These are phyloP conservation scores for Amorphotheca resinae DNA, from an alignment of 495 filamentous ascomycete genomes.

Conservation along the genomic window DNA sequence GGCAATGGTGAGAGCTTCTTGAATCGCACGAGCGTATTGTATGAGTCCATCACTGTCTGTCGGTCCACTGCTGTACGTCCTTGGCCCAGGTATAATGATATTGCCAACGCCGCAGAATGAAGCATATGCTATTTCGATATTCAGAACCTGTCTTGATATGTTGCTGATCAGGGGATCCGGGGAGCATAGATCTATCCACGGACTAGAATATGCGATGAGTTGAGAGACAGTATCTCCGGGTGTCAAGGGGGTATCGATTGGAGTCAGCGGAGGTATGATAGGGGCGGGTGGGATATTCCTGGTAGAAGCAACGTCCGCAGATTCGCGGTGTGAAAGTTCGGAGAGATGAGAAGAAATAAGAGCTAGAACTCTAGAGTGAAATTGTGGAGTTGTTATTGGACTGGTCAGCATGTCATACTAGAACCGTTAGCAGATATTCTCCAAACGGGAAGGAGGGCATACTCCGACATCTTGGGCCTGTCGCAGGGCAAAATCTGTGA, in stretches of 20 bases:
- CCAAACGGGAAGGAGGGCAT: constrained; percentile 19
- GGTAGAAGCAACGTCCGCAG: constrained; percentile 19
- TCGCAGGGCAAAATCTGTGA: constrained; percentile 50
- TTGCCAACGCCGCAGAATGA: constrained; percentile 84
- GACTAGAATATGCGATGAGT: constrained; percentile 59
- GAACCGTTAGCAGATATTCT: constrained; percentile 7
- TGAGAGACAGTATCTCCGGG: constrained; percentile 61
- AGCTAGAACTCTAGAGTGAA: constrained; percentile 61
- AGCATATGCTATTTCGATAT: constrained; percentile 84
- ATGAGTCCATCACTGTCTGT: constrained; percentile 29
- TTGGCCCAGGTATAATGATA: constrained; percentile 67
- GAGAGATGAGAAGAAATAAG: constrained; percentile 47
- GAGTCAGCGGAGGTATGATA: constrained; percentile 56
- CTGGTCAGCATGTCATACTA: constrained; percentile 91
- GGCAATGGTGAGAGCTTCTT: constrained; percentile 60
- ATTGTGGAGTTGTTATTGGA: constrained; percentile 73
- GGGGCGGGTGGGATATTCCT: constrained; percentile 31
- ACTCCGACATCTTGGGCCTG: constrained; percentile 55
- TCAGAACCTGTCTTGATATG: constrained; percentile 77
- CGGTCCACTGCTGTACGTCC: constrained; percentile 30
- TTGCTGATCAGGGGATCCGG: constrained; percentile 68
- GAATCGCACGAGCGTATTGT: constrained; percentile 77
- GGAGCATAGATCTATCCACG: constrained; percentile 86
- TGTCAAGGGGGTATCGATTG: constrained; percentile 59
- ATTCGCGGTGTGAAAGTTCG: constrained; percentile 16